Evolutionary conservation across 2,329 filamentous ascomycete genomes (phyloP).

Genomic region (Phialocephala subalpina): DNA sequence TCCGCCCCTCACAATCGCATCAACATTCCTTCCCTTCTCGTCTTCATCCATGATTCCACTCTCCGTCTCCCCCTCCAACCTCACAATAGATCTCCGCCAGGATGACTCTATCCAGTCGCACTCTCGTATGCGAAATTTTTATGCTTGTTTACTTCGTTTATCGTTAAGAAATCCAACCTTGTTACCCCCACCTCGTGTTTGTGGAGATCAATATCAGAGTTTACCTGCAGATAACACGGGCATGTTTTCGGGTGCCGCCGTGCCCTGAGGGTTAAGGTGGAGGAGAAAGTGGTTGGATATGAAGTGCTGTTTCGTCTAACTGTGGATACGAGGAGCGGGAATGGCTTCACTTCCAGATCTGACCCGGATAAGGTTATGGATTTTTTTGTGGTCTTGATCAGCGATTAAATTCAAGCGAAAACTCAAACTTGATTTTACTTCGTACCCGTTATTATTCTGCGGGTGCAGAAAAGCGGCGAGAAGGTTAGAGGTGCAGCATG

Average conservation of each 20-base stretch:
- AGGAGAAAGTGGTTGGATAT: no score
- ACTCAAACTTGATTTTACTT: not conserved
- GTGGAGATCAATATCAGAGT: not conserved
- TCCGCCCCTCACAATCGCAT: not conserved
- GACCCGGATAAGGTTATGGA: no score
- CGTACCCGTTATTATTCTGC: no score
- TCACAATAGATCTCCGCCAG: not conserved
- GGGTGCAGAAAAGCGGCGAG: conserved; percentile 8
- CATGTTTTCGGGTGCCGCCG: no score
- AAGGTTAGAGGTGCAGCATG: not conserved
- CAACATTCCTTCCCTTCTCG: not conserved
- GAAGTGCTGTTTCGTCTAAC: no score
- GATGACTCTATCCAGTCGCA: not conserved
- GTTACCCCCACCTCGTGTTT: not conserved
- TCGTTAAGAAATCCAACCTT: no score
- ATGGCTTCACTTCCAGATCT: not conserved
- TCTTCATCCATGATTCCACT: not conserved
- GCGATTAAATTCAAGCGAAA: not conserved
- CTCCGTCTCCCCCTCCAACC: not conserved
- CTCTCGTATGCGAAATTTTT: no score
- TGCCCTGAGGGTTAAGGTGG: no score
- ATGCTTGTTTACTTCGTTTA: no score
- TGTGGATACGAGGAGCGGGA: no score
- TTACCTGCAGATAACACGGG: not conserved
- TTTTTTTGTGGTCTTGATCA: not conserved